Conservation (phyloP, 2,329 filamentous ascomycete genomes). For the Beauveria caledonica region DNA sequence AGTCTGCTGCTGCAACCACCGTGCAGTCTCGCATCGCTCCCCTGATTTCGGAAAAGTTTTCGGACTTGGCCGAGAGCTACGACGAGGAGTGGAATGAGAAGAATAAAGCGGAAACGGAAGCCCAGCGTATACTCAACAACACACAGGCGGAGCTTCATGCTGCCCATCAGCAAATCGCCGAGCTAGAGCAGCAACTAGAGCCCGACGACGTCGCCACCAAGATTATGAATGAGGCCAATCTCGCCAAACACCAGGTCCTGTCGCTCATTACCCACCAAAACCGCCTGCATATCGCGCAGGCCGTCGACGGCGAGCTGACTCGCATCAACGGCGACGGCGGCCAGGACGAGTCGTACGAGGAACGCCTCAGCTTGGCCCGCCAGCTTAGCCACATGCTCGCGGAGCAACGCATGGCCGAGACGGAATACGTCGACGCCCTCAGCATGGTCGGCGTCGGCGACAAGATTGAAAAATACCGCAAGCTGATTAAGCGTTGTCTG, state of each 20-base stretch:
- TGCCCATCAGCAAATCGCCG: slow-evolving; percentile 50
- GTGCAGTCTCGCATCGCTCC: slow-evolving; percentile 62
- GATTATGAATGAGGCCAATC: slow-evolving; percentile 42
- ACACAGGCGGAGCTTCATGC: slow-evolving; percentile 59
- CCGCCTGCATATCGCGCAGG: slow-evolving; percentile 42
- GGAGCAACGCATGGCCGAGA: slow-evolving; percentile 55
- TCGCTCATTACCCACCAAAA: slow-evolving; percentile 45
- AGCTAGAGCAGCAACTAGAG: slow-evolving; percentile 48
- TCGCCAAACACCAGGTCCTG: slow-evolving; percentile 40
- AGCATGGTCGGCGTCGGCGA: slow-evolving; percentile 63
- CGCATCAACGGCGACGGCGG: slow-evolving; percentile 40
- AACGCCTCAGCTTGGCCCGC: slow-evolving; percentile 49
- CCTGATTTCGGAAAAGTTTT: slow-evolving; percentile 63
- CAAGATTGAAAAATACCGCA: slow-evolving; percentile 65
- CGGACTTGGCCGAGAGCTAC: slow-evolving; percentile 60
- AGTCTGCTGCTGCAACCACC: slow-evolving; percentile 59
- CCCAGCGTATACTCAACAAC: slow-evolving; percentile 55
- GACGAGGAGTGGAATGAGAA: slow-evolving; percentile 71
- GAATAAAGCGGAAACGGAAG: slow-evolving; percentile 60
- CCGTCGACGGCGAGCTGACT: slow-evolving; percentile 42
- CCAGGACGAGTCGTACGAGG: slow-evolving; percentile 39
- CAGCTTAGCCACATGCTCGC: slow-evolving; percentile 48
- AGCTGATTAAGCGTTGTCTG: slow-evolving; percentile 59
- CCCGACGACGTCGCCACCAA: slow-evolving; percentile 45
- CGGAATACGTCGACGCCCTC: slow-evolving; percentile 60